phyloP scores from a whole-genome alignment of 441 rosid species.

The Eutrema salsugineum region DNA sequence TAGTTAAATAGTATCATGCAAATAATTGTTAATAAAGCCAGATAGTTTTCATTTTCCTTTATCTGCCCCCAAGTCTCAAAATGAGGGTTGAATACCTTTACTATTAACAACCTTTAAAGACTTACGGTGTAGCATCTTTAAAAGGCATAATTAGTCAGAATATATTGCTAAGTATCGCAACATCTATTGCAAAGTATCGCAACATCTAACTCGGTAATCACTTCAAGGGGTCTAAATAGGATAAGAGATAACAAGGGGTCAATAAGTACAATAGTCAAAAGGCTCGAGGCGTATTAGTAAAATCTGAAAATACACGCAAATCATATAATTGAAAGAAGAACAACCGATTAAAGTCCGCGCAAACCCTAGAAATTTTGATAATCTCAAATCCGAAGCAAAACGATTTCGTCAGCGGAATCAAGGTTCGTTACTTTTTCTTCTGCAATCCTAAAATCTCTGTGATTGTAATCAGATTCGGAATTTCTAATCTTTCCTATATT shows the following conservation, averaged over 20 bases:
- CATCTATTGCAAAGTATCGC: too few relatives aligned
- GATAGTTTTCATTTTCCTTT: background rate
- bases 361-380: constrained; percentile 15
- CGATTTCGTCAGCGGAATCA: constrained; percentile 4
- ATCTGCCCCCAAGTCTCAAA: background rate
- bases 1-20: background rate
- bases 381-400: constrained; percentile 7
- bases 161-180: too few relatives aligned
- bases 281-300: background rate
- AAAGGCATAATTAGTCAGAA: too few relatives aligned
- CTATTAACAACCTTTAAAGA: background rate
- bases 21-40: background rate
- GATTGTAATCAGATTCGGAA: background rate
- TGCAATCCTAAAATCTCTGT: background rate
- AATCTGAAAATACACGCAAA: background rate
- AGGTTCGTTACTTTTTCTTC: background rate
- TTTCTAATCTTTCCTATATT: background rate
- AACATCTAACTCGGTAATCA: too few relatives aligned
- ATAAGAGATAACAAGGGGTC: background rate
- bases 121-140: background rate
- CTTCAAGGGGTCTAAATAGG: background rate
- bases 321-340: background rate
- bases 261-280: background rate
- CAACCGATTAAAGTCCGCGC: constrained; percentile 7
- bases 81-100: background rate